Evolutionary conservation across 2,329 filamentous ascomycete species (phyloP), one percentile per base, ranked within the genome.

Genomic region (Hypoxylon sp.): DNA sequence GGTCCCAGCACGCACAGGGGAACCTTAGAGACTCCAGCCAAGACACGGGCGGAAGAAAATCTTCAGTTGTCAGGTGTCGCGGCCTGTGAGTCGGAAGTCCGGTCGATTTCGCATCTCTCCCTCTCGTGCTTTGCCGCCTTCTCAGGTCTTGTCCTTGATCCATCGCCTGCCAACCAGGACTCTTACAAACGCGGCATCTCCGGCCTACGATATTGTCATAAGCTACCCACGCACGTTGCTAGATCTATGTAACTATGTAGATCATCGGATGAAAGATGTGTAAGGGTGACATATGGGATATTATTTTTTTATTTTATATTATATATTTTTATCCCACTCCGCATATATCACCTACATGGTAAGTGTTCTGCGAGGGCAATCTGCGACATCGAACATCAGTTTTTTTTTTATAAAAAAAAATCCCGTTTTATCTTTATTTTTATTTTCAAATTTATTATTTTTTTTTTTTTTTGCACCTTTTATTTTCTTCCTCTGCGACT

Each of bases 351-450:
- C 9, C 7, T 17, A n/a, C 20, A 13, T 10, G 18, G n/a, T n/a
- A n/a, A n/a, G n/a, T n/a, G n/a, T n/a, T 18, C 5, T 38, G 35
- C 15, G 37, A n/a, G 65, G 60, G 57, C 48, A 48, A 35, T 45
- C 55, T 65, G 63, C 67, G 66, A 69, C 66, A 67, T 65, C 66
- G 49, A 64, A 48, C 24, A n/a, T n/a, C n/a, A n/a, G n/a, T n/a
- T n/a, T n/a, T n/a, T n/a, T n/a, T n/a, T n/a, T n/a, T n/a, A n/a
- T n/a, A n/a, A n/a, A n/a, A n/a, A n/a, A n/a, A n/a, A n/a, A n/a
- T n/a, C n/a, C n/a, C n/a, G n/a, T n/a, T n/a, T n/a, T n/a, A n/a
- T n/a, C n/a, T n/a, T n/a, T n/a, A n/a, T n/a, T n/a, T n/a, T n/a
- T n/a, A n/a, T n/a, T n/a, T n/a, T n/a, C n/a, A n/a, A n/a, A n/a